Conservation (phyloP, 768 basidiomycete species). For the Mycena amicta region DNA sequence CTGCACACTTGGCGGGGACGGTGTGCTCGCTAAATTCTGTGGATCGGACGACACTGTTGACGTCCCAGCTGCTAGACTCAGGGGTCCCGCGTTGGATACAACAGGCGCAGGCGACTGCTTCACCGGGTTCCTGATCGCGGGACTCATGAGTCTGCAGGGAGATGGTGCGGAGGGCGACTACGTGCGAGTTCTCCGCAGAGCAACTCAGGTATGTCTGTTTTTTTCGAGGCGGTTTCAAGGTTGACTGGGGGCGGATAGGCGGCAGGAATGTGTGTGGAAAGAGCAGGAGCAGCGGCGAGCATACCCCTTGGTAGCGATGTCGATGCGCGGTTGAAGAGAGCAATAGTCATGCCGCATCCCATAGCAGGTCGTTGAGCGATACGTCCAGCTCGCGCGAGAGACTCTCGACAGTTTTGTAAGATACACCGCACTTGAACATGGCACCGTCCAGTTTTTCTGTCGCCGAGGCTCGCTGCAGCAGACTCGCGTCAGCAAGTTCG, state of each 20-base stretch:
- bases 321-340: conserved; percentile 15
- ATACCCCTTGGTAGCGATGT: conserved; percentile 38
- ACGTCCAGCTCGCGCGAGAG: conserved; percentile 66
- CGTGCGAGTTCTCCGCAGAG: conserved; percentile 46
- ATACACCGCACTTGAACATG: conserved; percentile 74
- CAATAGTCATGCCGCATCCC: conserved; percentile 53
- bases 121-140: conserved; percentile 60
- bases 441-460: conserved; percentile 69
- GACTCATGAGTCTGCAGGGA: conserved; percentile 48
- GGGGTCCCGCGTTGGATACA: conserved; percentile 48
- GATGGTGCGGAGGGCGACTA: conserved; percentile 32
- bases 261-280: conserved; percentile 64
- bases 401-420: conserved; percentile 53
- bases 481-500: conserved; percentile 64
- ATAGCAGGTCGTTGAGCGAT: conserved; percentile 64
- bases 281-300: conserved; percentile 58
- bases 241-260: no score
- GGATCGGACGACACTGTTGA: conserved; percentile 34
- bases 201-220: conserved; percentile 7
- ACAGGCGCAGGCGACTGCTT: conserved; percentile 71
- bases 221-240: background rate
- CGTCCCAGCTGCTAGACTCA: conserved; percentile 50
- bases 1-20: conserved; percentile 57
- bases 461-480: conserved; percentile 66
- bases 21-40: conserved; percentile 49